Evolutionary conservation across 2,329 filamentous ascomycete species (phyloP).

Genomic region (Coleophoma crateriformis): DNA sequence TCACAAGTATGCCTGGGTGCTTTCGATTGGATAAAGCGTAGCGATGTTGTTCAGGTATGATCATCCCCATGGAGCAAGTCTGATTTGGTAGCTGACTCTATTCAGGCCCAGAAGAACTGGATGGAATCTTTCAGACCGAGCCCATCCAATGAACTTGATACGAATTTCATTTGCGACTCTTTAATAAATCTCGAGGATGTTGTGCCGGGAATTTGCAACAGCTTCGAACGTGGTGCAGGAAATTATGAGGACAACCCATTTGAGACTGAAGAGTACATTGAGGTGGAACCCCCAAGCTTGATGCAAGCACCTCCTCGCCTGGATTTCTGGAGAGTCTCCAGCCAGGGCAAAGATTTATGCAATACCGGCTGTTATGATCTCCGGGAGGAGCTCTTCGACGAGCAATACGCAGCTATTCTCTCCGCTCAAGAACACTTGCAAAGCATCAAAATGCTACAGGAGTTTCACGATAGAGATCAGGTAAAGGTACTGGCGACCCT

Average conservation of each 20-base stretch:
- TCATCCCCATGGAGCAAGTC: constrained; percentile 1
- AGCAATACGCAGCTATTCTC: constrained; percentile 26
- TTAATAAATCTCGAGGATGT: constrained; percentile 14
- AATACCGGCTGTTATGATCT: constrained; percentile 26
- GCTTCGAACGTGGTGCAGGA: not conserved
- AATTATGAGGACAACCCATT: not conserved
- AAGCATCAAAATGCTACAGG: constrained; percentile 26
- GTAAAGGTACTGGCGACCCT: constrained; percentile 21
- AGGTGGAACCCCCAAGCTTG: constrained; percentile 18
- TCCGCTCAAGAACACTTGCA: constrained; percentile 26
- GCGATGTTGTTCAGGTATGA: constrained; percentile 27
- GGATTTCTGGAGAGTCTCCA: constrained; percentile 27
- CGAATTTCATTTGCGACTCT: not conserved
- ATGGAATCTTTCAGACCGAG: not conserved
- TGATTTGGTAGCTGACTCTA: not conserved
- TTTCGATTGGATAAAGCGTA: constrained; percentile 29
- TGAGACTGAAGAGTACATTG: not conserved
- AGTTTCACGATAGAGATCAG: constrained; percentile 21
- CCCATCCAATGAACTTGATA: not conserved
- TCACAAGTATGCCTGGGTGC: constrained; percentile 19
- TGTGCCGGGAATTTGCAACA: constrained; percentile 16
- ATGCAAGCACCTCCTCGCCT: constrained; percentile 16
- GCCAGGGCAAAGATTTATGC: constrained; percentile 22
- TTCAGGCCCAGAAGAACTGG: constrained; percentile 5
- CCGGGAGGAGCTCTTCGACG: constrained; percentile 18